Percentiles rank a stretch among this genome's conserved stretches.
Evolutionary conservation across 306 rosid species (phyloP).

Genomic region (Lupinus albus): DNA sequence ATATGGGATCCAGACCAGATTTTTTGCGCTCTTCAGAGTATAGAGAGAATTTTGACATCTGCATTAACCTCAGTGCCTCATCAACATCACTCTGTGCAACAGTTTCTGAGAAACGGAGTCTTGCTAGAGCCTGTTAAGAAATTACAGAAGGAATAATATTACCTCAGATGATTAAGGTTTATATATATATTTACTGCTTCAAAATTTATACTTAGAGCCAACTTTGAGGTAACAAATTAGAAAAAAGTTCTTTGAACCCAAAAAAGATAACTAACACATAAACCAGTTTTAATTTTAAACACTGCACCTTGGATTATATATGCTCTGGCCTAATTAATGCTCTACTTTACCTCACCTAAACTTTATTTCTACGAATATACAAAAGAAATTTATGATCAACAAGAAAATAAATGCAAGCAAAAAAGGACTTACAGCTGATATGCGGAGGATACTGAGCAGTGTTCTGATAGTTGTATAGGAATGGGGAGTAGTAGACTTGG

Average conservation of each 20-base stretch:
- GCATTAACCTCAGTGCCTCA: slow-evolving; percentile 95
- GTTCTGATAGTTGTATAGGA: slow-evolving; percentile 96
- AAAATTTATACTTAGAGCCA: slow-evolving; percentile 2
- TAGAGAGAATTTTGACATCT: slow-evolving; percentile 95
- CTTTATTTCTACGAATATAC: too few species aligned
- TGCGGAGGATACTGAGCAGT: slow-evolving; percentile 94
- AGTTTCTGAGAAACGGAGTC: slow-evolving; percentile 83
- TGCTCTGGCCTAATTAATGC: too few species aligned
- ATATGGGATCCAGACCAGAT: slow-evolving; percentile 93
- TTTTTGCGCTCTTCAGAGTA: slow-evolving; percentile 93
- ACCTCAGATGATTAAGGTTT: slow-evolving; percentile 23
- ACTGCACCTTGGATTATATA: not conserved
- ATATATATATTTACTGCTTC: slow-evolving; percentile 5
- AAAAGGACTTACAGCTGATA: slow-evolving; percentile 74
- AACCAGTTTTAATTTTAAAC: slow-evolving; percentile 5
- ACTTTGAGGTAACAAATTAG: not conserved
- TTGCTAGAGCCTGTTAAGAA: slow-evolving; percentile 76
- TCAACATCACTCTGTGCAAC: slow-evolving; percentile 99
- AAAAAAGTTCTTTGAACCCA: slow-evolving; percentile 16
- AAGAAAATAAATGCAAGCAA: slow-evolving; percentile 2
- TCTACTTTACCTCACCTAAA: too few species aligned
- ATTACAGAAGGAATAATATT: slow-evolving; percentile 27
- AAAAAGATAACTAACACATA: not conserved
- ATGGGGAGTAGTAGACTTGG: slow-evolving; percentile 84
- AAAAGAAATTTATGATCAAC: too few species aligned